A percentile compares a stretch with the other conserved stretches of the same genome.
phyloP scores from a whole-genome alignment of 1,139 yeast species.

The Zygoascus hellenicus region DNA sequence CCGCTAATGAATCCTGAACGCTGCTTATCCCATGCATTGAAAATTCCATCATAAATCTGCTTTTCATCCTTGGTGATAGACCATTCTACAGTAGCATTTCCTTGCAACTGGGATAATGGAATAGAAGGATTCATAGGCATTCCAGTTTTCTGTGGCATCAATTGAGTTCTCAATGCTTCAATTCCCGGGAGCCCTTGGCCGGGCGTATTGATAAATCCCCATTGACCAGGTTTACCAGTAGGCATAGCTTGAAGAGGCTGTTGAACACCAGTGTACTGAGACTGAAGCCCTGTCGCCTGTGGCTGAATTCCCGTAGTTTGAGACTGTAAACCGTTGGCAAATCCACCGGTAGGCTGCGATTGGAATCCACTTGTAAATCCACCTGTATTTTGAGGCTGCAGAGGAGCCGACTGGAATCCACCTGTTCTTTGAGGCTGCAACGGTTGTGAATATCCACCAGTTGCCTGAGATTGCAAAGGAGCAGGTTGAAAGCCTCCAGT shows the following conservation, averaged over 20 bases:
- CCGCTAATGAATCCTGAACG: constrained; percentile 72
- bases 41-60: constrained; percentile 77
- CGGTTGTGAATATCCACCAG: constrained; percentile 15
- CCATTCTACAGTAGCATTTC: constrained; percentile 46
- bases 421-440: constrained; percentile 10
- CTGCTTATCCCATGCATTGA: constrained; percentile 75
- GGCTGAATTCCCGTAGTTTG: constrained; percentile 23
- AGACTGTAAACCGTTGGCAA: constrained; percentile 23
- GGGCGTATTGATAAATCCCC: constrained; percentile 75
- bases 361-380: constrained; percentile 31
- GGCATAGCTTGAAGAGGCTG: constrained; percentile 38
- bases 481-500: constrained; percentile 20
- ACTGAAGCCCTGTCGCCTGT: constrained; percentile 14
- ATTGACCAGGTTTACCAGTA: constrained; percentile 73
- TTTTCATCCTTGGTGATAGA: constrained; percentile 84
- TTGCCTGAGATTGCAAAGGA: constrained; percentile 22
- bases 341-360: constrained; percentile 35
- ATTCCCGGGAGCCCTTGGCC: constrained; percentile 73
- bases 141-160: constrained; percentile 54
- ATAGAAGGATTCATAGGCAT: constrained; percentile 32
- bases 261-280: constrained; percentile 29
- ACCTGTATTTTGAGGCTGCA: constrained; percentile 37
- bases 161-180: constrained; percentile 66
- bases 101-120: constrained; percentile 28
- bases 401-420: constrained; percentile 26